A percentile compares a stretch with the other conserved stretches of the same genome.
Conservation (phyloP, 2,329 filamentous ascomycete genomes). For the Fusarium guadeloupense region DNA sequence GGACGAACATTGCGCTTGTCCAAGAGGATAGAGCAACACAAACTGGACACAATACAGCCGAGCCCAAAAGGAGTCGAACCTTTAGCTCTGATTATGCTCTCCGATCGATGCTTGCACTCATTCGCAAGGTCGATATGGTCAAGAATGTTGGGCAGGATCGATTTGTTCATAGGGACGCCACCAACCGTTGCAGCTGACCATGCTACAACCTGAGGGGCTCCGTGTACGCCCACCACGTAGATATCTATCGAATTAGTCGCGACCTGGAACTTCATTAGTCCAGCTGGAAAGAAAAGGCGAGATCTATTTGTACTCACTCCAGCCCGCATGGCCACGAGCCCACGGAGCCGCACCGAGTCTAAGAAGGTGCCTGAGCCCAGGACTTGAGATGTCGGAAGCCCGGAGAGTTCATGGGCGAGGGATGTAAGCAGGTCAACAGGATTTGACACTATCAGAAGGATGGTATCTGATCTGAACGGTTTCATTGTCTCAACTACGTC, state of each 20-base stretch:
- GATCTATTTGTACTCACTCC: slow-evolving; percentile 2
- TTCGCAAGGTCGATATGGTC: slow-evolving; percentile 50
- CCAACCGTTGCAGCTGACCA: slow-evolving; percentile 40
- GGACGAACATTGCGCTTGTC: slow-evolving; percentile 58
- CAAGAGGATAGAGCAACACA: slow-evolving; percentile 62
- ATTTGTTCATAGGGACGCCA: slow-evolving; percentile 24
- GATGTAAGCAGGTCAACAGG: slow-evolving; percentile 65
- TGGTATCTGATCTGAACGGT: slow-evolving; percentile 57
- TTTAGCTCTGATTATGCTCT: slow-evolving; percentile 59
- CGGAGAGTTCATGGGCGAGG: slow-evolving; percentile 57
- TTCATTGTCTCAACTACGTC: slow-evolving; percentile 59
- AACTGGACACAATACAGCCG: slow-evolving; percentile 56
- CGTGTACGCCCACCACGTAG: slow-evolving; percentile 38
- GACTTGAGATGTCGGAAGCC: slow-evolving; percentile 59
- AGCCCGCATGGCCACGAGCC: slow-evolving; percentile 49
- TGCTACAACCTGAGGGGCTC: slow-evolving; percentile 34
- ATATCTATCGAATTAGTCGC: slow-evolving; percentile 14
- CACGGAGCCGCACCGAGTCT: slow-evolving; percentile 60
- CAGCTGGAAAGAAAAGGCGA: background rate
- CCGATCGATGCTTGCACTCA: slow-evolving; percentile 57
- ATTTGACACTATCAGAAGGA: slow-evolving; percentile 63
- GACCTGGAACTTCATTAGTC: no score
- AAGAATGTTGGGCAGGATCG: slow-evolving; percentile 9
- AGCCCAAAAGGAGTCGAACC: slow-evolving; percentile 62
- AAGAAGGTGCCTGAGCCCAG: slow-evolving; percentile 63